phyloP scores from a whole-genome alignment of 2,329 filamentous ascomycete genomes.

The Raffaelea deltoideospora region DNA sequence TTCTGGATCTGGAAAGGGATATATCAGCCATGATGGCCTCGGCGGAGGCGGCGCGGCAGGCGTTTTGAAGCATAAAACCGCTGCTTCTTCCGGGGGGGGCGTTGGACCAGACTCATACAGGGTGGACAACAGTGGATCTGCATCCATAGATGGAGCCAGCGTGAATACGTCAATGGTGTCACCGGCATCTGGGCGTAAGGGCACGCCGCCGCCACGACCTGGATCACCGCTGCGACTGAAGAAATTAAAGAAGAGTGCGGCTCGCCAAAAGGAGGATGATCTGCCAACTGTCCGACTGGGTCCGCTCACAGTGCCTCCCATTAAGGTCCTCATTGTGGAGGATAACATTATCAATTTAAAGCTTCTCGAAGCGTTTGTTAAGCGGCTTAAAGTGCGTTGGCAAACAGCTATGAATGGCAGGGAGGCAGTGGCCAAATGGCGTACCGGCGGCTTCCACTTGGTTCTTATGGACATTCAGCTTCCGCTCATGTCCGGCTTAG shows the following conservation, averaged over 20 bases:
- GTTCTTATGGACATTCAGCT: constrained; percentile 98
- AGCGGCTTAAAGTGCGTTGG: constrained; percentile 88
- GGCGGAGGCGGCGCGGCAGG: too few relatives aligned
- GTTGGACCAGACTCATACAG: too few relatives aligned
- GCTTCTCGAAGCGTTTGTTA: constrained; percentile 88
- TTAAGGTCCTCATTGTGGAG: constrained; percentile 94
- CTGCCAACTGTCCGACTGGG: constrained; percentile 38
- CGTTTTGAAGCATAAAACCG: too few relatives aligned
- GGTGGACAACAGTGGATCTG: too few relatives aligned
- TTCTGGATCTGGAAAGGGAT: too few relatives aligned
- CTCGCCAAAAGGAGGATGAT: constrained; percentile 11
- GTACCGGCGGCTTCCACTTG: constrained; percentile 79
- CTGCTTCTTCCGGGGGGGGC: too few relatives aligned
- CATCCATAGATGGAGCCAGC: background rate
- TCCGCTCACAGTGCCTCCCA: constrained; percentile 77
- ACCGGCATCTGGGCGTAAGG: constrained; percentile 16
- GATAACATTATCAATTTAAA: constrained; percentile 97
- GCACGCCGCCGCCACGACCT: constrained; percentile 32
- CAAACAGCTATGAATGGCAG: constrained; percentile 92
- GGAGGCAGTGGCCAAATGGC: constrained; percentile 89
- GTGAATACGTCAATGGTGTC: background rate
- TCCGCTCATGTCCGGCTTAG: constrained; percentile 88
- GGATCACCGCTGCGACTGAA: constrained; percentile 24
- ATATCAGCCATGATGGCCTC: too few relatives aligned
- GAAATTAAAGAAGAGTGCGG: constrained; percentile 33